Percentiles rank a stretch among this genome's conserved stretches.
phyloP scores from a whole-genome alignment of 2,329 filamentous ascomycete species.

The Samsoniella hepiali region DNA sequence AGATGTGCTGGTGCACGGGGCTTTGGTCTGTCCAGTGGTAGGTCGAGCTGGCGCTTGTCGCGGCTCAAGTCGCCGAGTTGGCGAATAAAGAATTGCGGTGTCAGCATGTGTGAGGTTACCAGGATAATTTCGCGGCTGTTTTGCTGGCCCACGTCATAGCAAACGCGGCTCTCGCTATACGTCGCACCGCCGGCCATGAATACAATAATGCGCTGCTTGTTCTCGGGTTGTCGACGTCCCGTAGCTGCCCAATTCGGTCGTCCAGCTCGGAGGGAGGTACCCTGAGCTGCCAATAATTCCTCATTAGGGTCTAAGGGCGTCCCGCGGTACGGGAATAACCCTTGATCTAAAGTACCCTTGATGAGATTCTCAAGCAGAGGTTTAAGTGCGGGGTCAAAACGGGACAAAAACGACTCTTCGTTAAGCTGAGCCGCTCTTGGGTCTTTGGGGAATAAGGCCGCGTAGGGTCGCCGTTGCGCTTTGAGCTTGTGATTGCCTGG shows the following conservation, averaged over 20 bases:
- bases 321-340: conserved; percentile 68
- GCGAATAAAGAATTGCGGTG: conserved; percentile 74
- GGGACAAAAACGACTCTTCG: conserved; percentile 81
- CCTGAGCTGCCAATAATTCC: conserved; percentile 52
- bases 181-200: conserved; percentile 96
- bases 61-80: conserved; percentile 78
- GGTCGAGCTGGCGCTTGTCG: conserved; percentile 70
- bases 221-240: conserved; percentile 69
- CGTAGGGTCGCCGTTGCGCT: conserved; percentile 64
- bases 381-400: conserved; percentile 80
- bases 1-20: conserved; percentile 82
- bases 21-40: conserved; percentile 77
- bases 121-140: conserved; percentile 82
- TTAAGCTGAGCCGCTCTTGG: conserved; percentile 49
- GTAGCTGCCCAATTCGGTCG: conserved; percentile 95
- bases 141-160: conserved; percentile 77
- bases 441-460: conserved; percentile 71
- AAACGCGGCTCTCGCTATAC: conserved; percentile 82
- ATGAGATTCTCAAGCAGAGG: conserved; percentile 75
- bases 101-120: conserved; percentile 88
- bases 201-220: conserved; percentile 84
- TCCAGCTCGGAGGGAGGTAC: conserved; percentile 80
- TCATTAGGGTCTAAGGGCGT: conserved; percentile 63
- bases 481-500: conserved; percentile 68
- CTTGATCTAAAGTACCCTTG: conserved; percentile 63